Conservation (phyloP, 371 early-diverging fungal genomes). For the Mucor saturninus region DNA sequence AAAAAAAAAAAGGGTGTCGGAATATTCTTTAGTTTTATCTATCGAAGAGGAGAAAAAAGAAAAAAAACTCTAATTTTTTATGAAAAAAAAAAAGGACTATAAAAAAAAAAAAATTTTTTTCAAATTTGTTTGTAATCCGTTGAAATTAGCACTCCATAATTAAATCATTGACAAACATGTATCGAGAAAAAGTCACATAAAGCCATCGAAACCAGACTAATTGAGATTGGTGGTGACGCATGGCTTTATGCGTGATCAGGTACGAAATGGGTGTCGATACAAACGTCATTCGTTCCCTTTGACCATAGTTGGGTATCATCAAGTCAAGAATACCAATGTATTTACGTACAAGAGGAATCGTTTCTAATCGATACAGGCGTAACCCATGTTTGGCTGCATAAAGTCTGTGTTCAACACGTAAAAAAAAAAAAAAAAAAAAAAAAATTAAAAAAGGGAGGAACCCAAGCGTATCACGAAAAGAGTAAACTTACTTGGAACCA, state of each 20-base stretch:
- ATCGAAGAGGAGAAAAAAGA: conserved; percentile 2
- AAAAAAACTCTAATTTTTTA: conserved; percentile 6
- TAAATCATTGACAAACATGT: conserved; percentile 86
- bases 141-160: not conserved
- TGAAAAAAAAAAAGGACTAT: too few relatives aligned
- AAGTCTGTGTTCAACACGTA: not conserved
- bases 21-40: conserved; percentile 3
- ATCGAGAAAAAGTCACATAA: conserved; percentile 92
- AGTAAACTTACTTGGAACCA: conserved; percentile 71
- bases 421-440: too few relatives aligned
- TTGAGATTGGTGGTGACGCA: conserved; percentile 89
- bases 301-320: conserved; percentile 15
- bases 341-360: conserved; percentile 75
- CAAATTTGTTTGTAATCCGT: not conserved
- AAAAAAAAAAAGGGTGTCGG: not conserved
- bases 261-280: conserved; percentile 61
- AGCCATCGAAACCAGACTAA: conserved; percentile 96
- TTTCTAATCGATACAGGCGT: conserved; percentile 61
- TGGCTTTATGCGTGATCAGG: conserved; percentile 67
- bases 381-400: conserved; percentile 14
- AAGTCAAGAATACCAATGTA: conserved; percentile 75
- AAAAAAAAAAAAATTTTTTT: not conserved
- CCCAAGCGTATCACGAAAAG: too few relatives aligned
- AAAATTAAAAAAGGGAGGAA: not conserved
- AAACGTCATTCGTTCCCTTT: conserved; percentile 22